Evolutionary conservation across 2,329 filamentous ascomycete genomes (phyloP), one percentile per base, ranked within the genome.

Genomic region (Juglanconis sp.): DNA sequence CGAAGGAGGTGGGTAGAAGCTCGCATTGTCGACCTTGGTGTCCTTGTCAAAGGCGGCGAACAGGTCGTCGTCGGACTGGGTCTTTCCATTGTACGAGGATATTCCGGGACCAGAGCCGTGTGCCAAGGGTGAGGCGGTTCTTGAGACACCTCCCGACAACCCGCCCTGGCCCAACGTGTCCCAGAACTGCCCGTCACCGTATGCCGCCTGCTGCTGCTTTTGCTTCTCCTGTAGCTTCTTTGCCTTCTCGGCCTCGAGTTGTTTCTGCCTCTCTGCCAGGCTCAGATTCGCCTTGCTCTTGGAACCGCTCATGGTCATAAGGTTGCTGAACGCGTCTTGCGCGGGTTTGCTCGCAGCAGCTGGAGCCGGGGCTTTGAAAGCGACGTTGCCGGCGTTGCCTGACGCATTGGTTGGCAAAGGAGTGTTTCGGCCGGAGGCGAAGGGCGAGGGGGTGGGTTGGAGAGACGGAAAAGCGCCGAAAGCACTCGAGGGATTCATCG

Each of bases 111-210:
- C 69, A 56, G 69, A 67, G 54, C 73, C 69, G 57, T 70, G 68
- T 52, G 73, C 62, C 4, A 75, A 72, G 0, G 80, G 77, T 10
- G 79, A 80, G n/a, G 75, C 69, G 3, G 76, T 78, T 56, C 78
- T 74, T n/a, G 79, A 79, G 51, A 77, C 74, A 59, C 76, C 74
- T 48, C 81, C 76, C 5, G 61, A 59, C 30, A 57, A 40, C 38
- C 81, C 81, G 68, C 70, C 68, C 67, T 72, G 75, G 65, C 86
- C 91, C 52, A 95, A 76, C 11, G 76, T 84, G 69, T 95, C 90
- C 87, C 89, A 93, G 70, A 92, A 91, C 63, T 87, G 85, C 10
- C 84, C 82, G 68, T 87, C 86, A 2, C 91, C 92, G 73, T 92
- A 97, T 63, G 94, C 87, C 35, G 85, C 82, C 65, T 95, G 91